Evolutionary conservation across 768 basidiomycete species (phyloP).

Genomic region (Kwoniella europaea): DNA sequence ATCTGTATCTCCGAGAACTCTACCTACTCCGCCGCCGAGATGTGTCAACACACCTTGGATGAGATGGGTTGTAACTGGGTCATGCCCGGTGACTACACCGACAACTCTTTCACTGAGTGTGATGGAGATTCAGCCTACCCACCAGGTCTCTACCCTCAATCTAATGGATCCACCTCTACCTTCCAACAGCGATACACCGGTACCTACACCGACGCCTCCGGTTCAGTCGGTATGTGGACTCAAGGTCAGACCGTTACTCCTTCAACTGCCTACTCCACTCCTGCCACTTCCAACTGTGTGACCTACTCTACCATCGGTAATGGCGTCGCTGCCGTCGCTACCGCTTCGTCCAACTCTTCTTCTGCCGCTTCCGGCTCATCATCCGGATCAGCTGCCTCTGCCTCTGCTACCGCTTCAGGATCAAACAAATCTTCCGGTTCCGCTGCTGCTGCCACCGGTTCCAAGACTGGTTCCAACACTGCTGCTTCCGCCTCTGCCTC

Average conservation of each 20-base stretch:
- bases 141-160: slow-evolving; percentile 59
- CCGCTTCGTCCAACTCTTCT: slow-evolving; percentile 37
- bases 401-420: slow-evolving; percentile 31
- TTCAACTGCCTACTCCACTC: slow-evolving; percentile 51
- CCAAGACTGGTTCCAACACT: slow-evolving; percentile 27
- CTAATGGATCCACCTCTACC: slow-evolving; percentile 57
- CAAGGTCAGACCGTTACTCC: slow-evolving; percentile 59
- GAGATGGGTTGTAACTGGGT: slow-evolving; percentile 58
- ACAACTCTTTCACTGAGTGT: slow-evolving; percentile 62
- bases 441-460: slow-evolving; percentile 20
- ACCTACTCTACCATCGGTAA: slow-evolving; percentile 56
- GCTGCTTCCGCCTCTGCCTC: slow-evolving; percentile 32
- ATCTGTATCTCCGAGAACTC: slow-evolving; percentile 61
- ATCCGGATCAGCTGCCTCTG: slow-evolving; percentile 63
- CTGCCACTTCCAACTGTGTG: slow-evolving; percentile 59
- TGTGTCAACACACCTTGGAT: slow-evolving; percentile 58
- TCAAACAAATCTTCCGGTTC: slow-evolving; percentile 25
- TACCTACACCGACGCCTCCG: slow-evolving; percentile 50
- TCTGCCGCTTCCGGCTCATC: slow-evolving; percentile 57
- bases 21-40: slow-evolving; percentile 57
- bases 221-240: slow-evolving; percentile 49
- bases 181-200: slow-evolving; percentile 60
- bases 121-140: slow-evolving; percentile 60
- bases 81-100: slow-evolving; percentile 59
- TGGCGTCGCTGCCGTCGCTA: slow-evolving; percentile 34